Conservation (phyloP, 805 yeast genomes). For the Kuraishia capsulata region DNA sequence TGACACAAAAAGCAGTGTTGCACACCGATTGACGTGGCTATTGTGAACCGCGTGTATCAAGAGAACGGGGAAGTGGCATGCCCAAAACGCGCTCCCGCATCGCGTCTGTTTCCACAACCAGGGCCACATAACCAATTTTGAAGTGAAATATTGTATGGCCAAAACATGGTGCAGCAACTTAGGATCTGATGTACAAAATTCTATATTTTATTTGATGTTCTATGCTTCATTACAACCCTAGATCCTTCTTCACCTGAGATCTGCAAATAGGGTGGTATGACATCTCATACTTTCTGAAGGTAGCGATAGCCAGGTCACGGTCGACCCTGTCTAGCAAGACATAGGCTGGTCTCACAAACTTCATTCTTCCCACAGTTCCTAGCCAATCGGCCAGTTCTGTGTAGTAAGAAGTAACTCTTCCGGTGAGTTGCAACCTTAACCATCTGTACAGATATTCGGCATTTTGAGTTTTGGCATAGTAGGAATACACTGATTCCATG, state of each 20-base stretch:
- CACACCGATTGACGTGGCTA: too few species aligned
- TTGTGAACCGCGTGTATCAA: too few species aligned
- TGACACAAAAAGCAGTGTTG: too few species aligned
- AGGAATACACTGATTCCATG: constrained; percentile 24
- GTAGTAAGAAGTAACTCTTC: constrained; percentile 36
- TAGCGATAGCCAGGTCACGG: constrained; percentile 51
- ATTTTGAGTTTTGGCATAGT: constrained; percentile 48
- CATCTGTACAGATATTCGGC: constrained; percentile 79
- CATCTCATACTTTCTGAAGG: constrained; percentile 49
- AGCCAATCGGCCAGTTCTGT: constrained; percentile 68
- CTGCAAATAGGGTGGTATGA: constrained; percentile 82
- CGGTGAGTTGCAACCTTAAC: constrained; percentile 57
- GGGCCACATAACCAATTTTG: too few species aligned
- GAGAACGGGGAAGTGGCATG: too few species aligned
- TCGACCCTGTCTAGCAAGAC: constrained; percentile 56
- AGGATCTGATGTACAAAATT: too few species aligned
- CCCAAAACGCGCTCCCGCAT: too few species aligned
- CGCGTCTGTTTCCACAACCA: too few species aligned
- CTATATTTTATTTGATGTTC: too few species aligned
- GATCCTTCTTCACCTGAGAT: constrained; percentile 75
- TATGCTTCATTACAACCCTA: constrained; percentile 29
- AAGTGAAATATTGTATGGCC: too few species aligned
- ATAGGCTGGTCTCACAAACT: constrained; percentile 85
- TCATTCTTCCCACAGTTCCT: constrained; percentile 91
- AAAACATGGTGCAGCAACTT: too few species aligned